Percentiles rank a stretch among this genome's conserved stretches.
Conservation (phyloP, 83 land plant genomes). For the Picea mariana region DNA sequence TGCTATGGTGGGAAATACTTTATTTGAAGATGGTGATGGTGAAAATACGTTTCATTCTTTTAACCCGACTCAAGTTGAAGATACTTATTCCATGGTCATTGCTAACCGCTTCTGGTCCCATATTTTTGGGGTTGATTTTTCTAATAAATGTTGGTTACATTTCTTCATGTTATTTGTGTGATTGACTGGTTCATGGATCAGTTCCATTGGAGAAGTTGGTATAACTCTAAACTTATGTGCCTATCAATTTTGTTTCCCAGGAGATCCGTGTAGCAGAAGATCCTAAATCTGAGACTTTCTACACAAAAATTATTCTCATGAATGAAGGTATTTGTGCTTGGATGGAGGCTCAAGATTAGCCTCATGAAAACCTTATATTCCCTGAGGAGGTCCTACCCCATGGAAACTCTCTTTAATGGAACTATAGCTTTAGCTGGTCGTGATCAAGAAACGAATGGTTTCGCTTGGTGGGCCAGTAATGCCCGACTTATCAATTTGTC, state of each 20-base stretch:
- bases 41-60: too few species aligned
- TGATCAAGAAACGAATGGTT: background rate
- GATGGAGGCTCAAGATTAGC: too few species aligned
- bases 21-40: too few species aligned
- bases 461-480: background rate
- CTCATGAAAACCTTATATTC: too few species aligned
- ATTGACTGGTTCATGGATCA: slow-evolving; percentile 26
- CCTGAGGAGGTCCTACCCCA: too few species aligned
- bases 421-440: too few species aligned
- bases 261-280: slow-evolving; percentile 24
- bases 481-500: background rate
- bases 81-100: too few species aligned
- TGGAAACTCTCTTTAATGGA: too few species aligned
- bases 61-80: too few species aligned
- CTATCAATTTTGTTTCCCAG: slow-evolving; percentile 21
- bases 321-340: slow-evolving; percentile 9
- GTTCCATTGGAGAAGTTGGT: slow-evolving; percentile 28
- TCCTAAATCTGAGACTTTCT: slow-evolving; percentile 21
- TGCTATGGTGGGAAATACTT: too few species aligned
- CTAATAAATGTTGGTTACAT: slow-evolving; percentile 10
- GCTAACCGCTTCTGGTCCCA: slow-evolving; percentile 21
- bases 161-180: slow-evolving; percentile 31
- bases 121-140: slow-evolving; percentile 22
- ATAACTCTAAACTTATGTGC: slow-evolving; percentile 20
- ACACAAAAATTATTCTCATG: slow-evolving; percentile 17